Evolutionary conservation across 192 early-diverging fungal genomes (phyloP), one percentile per base, ranked within the genome.

Genomic region (Umbelopsis sp.): DNA sequence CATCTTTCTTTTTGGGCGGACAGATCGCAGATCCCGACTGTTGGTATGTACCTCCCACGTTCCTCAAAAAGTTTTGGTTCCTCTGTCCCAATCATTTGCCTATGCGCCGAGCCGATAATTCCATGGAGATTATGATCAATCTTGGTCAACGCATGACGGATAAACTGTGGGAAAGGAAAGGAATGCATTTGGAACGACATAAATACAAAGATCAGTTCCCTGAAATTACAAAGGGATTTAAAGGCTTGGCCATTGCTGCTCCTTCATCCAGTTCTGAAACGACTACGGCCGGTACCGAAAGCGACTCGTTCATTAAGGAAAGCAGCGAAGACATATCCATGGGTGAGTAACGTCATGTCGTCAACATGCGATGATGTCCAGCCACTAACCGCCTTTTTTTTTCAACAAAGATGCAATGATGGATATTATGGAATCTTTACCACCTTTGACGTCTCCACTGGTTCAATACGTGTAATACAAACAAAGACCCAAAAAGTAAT

Each of bases 51-150:
- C 71, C 71, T 9, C 71, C 75, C n/a, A 22, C 51, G 0, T 77
- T 77, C 45, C 51, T 72, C n/a, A 45, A 69, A 27, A 51, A 61
- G 1, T 77, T 69, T 49, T 77, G 75, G 75, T 77, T 61, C 67
- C 52, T 77, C 0, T 72, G 70, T 46, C 71, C 75, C 46, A 72
- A 69, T 44, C 70, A 77, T 68, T 44, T 53, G 37, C 55, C 55
- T 18, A 44, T 69, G n/a, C 53, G 68, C 7, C 61, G 75, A 20
- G 18, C 68, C 7, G 75, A 77, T 23, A 77, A 77, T 37, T 20
- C 64, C 1, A 46, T 72, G 9, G 71, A 77, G 4, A 68, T 72
- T 18, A 48, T 53, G 37, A 67, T 77, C 2, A 48, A 52, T 2
- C 9, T 77, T 0, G 75, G 65, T 0, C 67, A 72, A 37, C 25